Conservation (phyloP, 768 basidiomycete species). For the Suillus plorans region DNA sequence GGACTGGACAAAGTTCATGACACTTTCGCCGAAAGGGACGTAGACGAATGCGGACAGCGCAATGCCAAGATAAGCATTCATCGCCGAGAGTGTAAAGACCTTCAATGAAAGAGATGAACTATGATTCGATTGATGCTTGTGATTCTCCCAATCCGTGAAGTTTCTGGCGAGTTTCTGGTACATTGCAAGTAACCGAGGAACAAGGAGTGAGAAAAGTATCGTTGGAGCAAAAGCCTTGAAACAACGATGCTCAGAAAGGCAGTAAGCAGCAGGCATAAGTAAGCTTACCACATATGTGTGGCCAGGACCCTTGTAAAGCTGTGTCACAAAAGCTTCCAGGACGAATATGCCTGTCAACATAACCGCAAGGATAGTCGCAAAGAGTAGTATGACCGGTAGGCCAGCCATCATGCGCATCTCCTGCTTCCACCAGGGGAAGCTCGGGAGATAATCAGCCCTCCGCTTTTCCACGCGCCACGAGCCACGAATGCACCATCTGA, state of each 20-base stretch:
- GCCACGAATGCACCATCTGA: conserved; percentile 79
- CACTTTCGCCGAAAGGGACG: conserved; percentile 86
- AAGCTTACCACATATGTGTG: conserved; percentile 71
- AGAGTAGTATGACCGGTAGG: conserved; percentile 71
- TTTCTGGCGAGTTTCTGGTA: conserved; percentile 68
- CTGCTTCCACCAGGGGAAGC: conserved; percentile 70
- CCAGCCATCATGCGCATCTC: conserved; percentile 68
- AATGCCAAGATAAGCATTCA: conserved; percentile 92
- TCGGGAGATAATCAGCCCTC: conserved; percentile 55
- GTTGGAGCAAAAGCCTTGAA: conserved; percentile 78
- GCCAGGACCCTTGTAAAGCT: conserved; percentile 87
- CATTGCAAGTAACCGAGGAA: conserved; percentile 74
- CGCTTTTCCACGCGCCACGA: conserved; percentile 75
- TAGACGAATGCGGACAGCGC: conserved; percentile 94
- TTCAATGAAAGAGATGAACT: conserved; percentile 84
- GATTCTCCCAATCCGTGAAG: conserved; percentile 91
- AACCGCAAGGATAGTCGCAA: conserved; percentile 65
- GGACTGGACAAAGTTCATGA: conserved; percentile 59
- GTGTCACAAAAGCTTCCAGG: conserved; percentile 87
- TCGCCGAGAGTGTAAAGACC: conserved; percentile 82
- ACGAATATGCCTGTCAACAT: conserved; percentile 82
- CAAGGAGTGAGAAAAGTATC: conserved; percentile 73
- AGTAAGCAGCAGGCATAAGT: neutral
- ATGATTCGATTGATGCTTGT: conserved; percentile 75
- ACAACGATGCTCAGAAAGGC: conserved; percentile 2